These are phyloP conservation scores for Hericium alpestre DNA, from an alignment of 768 basidiomycete genomes.

Conservation along the genomic window DNA sequence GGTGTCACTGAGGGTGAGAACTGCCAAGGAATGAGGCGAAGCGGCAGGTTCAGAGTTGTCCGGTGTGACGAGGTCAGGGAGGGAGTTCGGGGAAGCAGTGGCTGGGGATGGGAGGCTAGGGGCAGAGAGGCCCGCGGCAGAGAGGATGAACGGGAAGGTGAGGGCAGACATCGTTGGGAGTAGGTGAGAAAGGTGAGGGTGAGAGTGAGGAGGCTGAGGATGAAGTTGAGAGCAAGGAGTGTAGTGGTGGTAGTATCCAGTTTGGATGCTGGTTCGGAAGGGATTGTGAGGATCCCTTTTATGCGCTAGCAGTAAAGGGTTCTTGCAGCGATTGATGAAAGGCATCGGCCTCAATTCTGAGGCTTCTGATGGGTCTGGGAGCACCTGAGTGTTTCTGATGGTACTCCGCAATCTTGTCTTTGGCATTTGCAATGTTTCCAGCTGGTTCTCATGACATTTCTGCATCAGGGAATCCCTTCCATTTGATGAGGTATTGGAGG, in stretches of 20 bases:
- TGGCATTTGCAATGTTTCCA: not conserved
- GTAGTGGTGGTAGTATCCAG: not conserved
- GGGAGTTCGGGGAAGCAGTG: too few relatives aligned
- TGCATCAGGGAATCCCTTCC: not conserved
- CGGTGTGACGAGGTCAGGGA: too few relatives aligned
- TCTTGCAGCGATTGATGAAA: not conserved
- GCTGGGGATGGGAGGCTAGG: too few relatives aligned
- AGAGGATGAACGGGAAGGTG: not conserved
- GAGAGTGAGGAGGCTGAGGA: not conserved
- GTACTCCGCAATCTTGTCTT: not conserved
- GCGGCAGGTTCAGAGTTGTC: too few relatives aligned
- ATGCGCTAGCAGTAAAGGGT: not conserved
- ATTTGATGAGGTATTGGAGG: constrained; percentile 2
- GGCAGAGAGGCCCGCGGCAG: not conserved
- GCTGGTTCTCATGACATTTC: constrained; percentile 4
- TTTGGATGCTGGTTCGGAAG: not conserved
- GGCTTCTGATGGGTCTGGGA: not conserved
- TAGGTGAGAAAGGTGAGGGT: constrained; percentile 9
- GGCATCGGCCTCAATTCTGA: not conserved
- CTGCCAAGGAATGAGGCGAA: too few relatives aligned
- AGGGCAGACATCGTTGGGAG: not conserved
- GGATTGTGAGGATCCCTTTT: not conserved
- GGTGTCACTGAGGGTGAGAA: too few relatives aligned
- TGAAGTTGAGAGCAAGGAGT: not conserved
- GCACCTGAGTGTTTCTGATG: not conserved